These are phyloP conservation scores for Colletotrichum endophyticum DNA, from an alignment of 2,329 filamentous ascomycete genomes.

Conservation along the genomic window DNA sequence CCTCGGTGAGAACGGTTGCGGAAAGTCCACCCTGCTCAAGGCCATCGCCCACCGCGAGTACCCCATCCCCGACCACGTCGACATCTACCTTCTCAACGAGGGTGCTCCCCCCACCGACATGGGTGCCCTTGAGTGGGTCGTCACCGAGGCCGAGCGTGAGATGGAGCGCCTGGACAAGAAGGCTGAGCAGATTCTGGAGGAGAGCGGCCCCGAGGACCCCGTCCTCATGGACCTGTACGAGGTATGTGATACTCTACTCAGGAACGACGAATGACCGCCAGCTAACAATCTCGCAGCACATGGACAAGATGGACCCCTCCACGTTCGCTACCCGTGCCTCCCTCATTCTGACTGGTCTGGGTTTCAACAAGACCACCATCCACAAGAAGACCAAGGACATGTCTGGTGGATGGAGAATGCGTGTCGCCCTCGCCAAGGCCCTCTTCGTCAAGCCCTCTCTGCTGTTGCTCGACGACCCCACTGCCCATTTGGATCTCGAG, in stretches of 20 bases:
- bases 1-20: slow-evolving; percentile 98
- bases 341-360: slow-evolving; percentile 96
- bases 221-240: slow-evolving; percentile 95
- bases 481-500: slow-evolving; percentile 98
- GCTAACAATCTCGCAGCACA: slow-evolving; percentile 66
- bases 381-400: slow-evolving; percentile 99
- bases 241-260: slow-evolving; percentile 57
- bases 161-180: slow-evolving; percentile 87
- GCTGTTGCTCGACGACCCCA: slow-evolving; percentile 95
- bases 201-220: slow-evolving; percentile 89
- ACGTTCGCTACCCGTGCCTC: slow-evolving; percentile 96
- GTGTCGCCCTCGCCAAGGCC: slow-evolving; percentile 95
- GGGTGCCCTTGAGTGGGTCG: slow-evolving; percentile 96
- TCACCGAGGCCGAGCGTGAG: slow-evolving; percentile 91
- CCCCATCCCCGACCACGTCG: slow-evolving; percentile 93
- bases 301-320: slow-evolving; percentile 98
- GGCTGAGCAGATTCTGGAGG: slow-evolving; percentile 89
- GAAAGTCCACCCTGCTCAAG: slow-evolving; percentile 98
- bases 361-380: slow-evolving; percentile 98
- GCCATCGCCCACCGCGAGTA: slow-evolving; percentile 92
- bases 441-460: slow-evolving; percentile 98
- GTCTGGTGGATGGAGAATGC: slow-evolving; percentile 99
- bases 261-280: not conserved
- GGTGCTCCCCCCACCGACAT: slow-evolving; percentile 88
- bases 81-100: slow-evolving; percentile 98